A percentile compares a stretch with the other conserved stretches of the same genome.
phyloP scores from a whole-genome alignment of 2,329 filamentous ascomycete species.

The Cladophialophora immunda region DNA sequence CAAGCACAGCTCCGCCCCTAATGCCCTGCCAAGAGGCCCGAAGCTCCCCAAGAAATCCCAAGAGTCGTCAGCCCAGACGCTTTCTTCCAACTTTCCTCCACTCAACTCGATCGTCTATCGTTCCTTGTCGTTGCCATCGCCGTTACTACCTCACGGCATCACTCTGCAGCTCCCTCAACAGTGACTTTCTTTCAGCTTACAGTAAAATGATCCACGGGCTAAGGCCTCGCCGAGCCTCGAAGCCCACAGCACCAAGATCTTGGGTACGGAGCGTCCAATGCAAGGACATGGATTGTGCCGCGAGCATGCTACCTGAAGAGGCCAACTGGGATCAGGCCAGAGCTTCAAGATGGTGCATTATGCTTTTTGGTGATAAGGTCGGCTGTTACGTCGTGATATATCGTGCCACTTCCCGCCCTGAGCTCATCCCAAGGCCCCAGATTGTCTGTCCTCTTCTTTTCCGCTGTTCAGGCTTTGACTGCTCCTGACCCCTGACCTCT shows the following conservation, averaged over 20 bases:
- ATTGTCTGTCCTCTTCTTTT: not conserved
- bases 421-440: not conserved
- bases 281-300: not conserved
- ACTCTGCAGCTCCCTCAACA: not conserved
- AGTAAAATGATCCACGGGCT: slow-evolving; percentile 4
- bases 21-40: slow-evolving; percentile 2
- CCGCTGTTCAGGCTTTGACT: not conserved
- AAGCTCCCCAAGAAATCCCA: slow-evolving; percentile 7
- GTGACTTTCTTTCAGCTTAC: not conserved
- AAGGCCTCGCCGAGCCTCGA: slow-evolving; percentile 5
- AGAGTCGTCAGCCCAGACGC: slow-evolving; percentile 20
- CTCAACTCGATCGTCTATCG: not conserved
- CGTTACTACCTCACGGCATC: slow-evolving; percentile 12
- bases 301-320: not conserved
- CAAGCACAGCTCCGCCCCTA: slow-evolving; percentile 1
- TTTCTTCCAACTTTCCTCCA: slow-evolving; percentile 7
- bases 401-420: not conserved
- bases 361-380: not conserved
- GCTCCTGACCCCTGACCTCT: not conserved
- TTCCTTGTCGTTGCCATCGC: not conserved
- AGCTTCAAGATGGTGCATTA: not conserved
- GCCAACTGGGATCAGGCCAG: slow-evolving; percentile 1
- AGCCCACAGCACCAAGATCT: slow-evolving; percentile 1
- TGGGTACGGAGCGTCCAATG: not conserved
- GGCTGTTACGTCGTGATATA: not conserved